Evolutionary conservation across 2,329 filamentous ascomycete species (phyloP).

Genomic region (Exophiala phaeomuriformis): DNA sequence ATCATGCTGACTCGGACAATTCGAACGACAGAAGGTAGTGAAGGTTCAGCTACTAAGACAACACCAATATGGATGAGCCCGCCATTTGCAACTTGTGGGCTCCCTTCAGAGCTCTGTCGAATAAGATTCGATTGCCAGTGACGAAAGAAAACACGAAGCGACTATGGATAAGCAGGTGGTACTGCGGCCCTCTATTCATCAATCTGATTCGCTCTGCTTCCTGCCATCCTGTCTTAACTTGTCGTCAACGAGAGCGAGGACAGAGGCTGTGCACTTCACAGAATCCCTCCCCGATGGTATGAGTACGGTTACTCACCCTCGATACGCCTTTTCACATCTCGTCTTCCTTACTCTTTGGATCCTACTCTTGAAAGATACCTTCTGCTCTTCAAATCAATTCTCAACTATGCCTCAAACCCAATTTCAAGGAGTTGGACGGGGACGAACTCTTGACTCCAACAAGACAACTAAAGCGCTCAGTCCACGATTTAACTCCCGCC

Average conservation of each 20-base stretch:
- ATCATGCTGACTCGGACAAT: no score
- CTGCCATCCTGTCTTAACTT: not conserved
- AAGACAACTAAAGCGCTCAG: not conserved
- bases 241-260: constrained; percentile 2
- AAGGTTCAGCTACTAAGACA: no score
- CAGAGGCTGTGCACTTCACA: constrained; percentile 1
- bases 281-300: constrained; percentile 2
- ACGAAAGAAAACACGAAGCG: not conserved
- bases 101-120: constrained; percentile 3
- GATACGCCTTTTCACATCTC: not conserved
- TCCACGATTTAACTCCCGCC: not conserved
- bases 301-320: constrained; percentile 2
- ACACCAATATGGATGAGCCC: not conserved
- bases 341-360: constrained; percentile 1
- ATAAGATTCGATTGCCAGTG: not conserved
- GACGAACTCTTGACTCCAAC: not conserved
- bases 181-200: not conserved
- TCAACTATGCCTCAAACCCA: constrained; percentile 1
- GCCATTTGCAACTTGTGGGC: not conserved
- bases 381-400: not conserved
- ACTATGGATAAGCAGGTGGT: constrained; percentile 2
- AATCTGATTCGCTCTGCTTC: constrained; percentile 1
- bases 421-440: constrained; percentile 1
- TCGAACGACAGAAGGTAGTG: no score
- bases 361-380: not conserved